These are phyloP conservation scores for Sporothrix pseudoabietina DNA, from an alignment of 2,329 filamentous ascomycete genomes.

Conservation along the genomic window DNA sequence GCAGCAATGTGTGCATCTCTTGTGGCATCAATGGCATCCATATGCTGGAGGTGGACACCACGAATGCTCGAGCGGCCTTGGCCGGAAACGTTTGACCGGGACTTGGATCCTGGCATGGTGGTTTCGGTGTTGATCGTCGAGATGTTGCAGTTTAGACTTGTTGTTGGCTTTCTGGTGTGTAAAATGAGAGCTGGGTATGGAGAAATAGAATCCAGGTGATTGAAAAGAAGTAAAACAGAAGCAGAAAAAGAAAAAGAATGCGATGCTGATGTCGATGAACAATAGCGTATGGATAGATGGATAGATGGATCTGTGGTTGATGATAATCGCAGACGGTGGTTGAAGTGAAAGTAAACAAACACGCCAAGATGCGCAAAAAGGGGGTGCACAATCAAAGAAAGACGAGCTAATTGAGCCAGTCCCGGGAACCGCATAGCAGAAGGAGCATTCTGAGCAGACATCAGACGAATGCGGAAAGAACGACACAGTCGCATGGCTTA, in stretches of 20 bases:
- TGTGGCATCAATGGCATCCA: slow-evolving; percentile 53
- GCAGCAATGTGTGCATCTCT: slow-evolving; percentile 66
- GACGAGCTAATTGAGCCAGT: neutral
- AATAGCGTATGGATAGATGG: slow-evolving; percentile 20
- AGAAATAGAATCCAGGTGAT: neutral
- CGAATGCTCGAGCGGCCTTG: slow-evolving; percentile 57
- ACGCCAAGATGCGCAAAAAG: neutral
- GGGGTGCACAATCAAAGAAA: neutral
- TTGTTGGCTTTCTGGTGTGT: neutral
- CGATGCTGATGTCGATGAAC: neutral
- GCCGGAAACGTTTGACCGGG: slow-evolving; percentile 49
- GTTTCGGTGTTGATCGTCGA: neutral
- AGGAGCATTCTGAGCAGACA: neutral
- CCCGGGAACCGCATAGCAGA: neutral
- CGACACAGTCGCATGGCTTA: neutral
- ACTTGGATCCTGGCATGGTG: slow-evolving; percentile 48
- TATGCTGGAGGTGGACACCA: slow-evolving; percentile 51
- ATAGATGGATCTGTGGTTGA: neutral
- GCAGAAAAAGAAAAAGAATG: neutral
- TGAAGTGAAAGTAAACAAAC: slow-evolving; percentile 22
- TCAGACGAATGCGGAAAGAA: slow-evolving; percentile 7
- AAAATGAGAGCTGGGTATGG: neutral
- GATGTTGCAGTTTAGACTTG: neutral
- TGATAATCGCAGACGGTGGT: neutral
- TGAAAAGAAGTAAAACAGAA: neutral